phyloP scores from a whole-genome alignment of 1,139 yeast species.

The Yamadazyma triangularis region DNA sequence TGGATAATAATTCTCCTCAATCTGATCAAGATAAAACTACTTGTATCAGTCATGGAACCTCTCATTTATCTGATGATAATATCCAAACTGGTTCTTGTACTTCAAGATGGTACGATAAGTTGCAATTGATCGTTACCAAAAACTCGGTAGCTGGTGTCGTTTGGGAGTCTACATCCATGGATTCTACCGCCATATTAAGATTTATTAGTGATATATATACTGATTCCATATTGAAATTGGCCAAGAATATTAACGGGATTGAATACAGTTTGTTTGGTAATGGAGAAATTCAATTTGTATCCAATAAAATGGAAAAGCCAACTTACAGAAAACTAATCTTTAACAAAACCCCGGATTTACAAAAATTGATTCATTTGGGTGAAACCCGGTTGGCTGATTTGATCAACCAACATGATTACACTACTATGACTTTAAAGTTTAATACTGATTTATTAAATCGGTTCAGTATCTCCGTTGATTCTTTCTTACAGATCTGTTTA shows the following conservation, averaged over 20 bases:
- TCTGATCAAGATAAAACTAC: constrained; percentile 46
- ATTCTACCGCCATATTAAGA: constrained; percentile 69
- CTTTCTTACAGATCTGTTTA: constrained; percentile 61
- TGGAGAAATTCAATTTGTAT: constrained; percentile 28
- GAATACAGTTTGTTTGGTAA: constrained; percentile 60
- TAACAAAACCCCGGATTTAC: constrained; percentile 43
- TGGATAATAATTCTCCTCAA: constrained; percentile 54
- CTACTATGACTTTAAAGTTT: constrained; percentile 37
- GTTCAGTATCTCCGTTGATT: constrained; percentile 57
- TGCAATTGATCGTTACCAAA: constrained; percentile 62
- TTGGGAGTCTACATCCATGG: constrained; percentile 75
- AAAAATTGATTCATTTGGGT: constrained; percentile 55
- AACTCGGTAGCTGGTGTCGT: constrained; percentile 74
- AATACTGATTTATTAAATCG: constrained; percentile 45
- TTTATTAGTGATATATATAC: constrained; percentile 74
- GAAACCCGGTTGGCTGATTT: constrained; percentile 75
- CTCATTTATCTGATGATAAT: constrained; percentile 44
- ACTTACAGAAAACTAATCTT: constrained; percentile 39
- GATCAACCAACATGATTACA: constrained; percentile 65
- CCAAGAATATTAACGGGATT: constrained; percentile 66
- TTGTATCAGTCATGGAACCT: constrained; percentile 60
- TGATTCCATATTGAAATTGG: constrained; percentile 67
- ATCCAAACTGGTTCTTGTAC: constrained; percentile 72
- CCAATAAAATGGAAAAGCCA: constrained; percentile 40
- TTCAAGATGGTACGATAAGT: constrained; percentile 75